Base-by-base conservation (phyloP, 1,284 basidiomycete species). In the Sporisorium exsertum region DNA sequence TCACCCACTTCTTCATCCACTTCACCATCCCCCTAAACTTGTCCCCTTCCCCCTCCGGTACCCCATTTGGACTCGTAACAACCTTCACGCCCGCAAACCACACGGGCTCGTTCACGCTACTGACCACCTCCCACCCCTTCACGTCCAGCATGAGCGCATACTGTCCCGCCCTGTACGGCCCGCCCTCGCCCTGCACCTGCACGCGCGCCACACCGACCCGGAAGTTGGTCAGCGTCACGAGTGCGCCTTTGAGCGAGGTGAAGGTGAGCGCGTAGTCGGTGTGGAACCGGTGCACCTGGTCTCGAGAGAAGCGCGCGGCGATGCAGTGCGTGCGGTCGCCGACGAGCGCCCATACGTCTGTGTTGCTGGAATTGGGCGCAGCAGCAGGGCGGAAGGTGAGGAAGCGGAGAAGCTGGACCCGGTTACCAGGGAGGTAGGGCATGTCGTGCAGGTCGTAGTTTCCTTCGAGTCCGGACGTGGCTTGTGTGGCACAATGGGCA, bases 251-350 rank as follows among this genome's bases (percentile, higher is more conserved):
- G 24, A 77, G 58, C 18, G 65, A 51, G 10, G 74, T 77, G 37
- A 77, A 69, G 3, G 63, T 40, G n/a, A 63, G 24, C 3, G 51
- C 13, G 18, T 58, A 35, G 35, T 37, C 20, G 1, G 13, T 2
- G 27, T 72, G 69, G 46, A 65, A 72, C 0, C 54, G 54, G 6
- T 42, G 18, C 0, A 77, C 52, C 15, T 51, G 55, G 5, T n/a
- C n/a, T 16, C 18, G 5, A 20, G 37, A 7, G 37, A 77, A 72
- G 22, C 69, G 65, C 1, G 70, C 74, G 0, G 74, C 66, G 10
- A 72, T 45, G 32, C 70, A 66, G 60, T 77, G 74, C 20, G 74
- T 72, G 0, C 66, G 58, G 22, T 77, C 74, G 20, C 68, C 69
- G 1, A 77, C 51, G 2, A 77, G 37, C 29, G 74, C 66, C 65